Base-by-base conservation (phyloP, 805 yeast species). In the Candida germanica region DNA sequence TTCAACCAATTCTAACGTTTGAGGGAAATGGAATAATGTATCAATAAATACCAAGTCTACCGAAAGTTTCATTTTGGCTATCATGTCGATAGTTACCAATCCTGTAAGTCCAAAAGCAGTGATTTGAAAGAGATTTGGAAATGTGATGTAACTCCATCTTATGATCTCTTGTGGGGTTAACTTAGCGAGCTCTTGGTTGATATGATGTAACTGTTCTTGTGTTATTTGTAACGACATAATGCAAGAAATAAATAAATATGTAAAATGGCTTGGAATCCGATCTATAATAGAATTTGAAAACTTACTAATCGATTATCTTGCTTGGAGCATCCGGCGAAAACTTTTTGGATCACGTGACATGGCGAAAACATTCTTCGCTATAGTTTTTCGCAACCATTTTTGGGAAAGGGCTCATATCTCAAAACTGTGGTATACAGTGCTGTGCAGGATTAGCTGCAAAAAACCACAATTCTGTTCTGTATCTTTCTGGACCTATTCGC, bases 71-170 rank as follows among this genome's bases (percentile, higher is more conserved):
- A 42, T 31, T 52, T 79, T 77, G 21, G 83, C 72, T 19, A 89
- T 59, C 74, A 89, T 84, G 57, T 89, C 96, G 28, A 86, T 68
- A 9, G 91, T 89, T 20, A 84, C 95, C 40, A 91, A 62, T 0
- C 98, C 98, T 1, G 96, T 86, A 31, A 91, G 70, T 0, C 98
- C 98, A 61, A 91, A 88, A 1, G 98, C 98, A 0, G 98, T 87
- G 2, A 96, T 88, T 61, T 91, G 98, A 53, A 58, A 89, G 25
- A 91, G 65, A 26, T 79, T 70, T 3, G 96, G 96, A 51, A 89
- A 80, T 0, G 95, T 87, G n/a, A 75, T 58, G 11, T 83, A 61
- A 0, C 96, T 77, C 97, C 98, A 91, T 50, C 71, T 65, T 18
- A 91, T 61, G 39, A 91, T 79, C 40, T 87, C 86, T 46, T 78